Evolutionary conservation across 495 filamentous ascomycete genomes (phyloP).

Genomic region (Penicillium taxi): DNA sequence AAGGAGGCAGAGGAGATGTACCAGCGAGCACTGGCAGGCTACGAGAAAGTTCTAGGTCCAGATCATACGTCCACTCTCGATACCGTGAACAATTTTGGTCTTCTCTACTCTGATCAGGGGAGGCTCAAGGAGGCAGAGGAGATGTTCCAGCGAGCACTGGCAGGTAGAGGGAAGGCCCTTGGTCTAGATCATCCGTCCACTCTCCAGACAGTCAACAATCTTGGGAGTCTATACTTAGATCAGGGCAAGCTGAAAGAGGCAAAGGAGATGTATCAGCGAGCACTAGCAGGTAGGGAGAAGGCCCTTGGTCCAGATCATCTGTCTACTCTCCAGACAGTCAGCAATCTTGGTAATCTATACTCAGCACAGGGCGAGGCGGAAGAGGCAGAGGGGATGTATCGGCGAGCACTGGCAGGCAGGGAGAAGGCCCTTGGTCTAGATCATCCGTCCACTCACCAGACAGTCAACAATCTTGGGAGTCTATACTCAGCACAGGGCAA

Average conservation of each 20-base stretch:
- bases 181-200: slow-evolving; percentile 13
- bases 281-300: slow-evolving; percentile 23
- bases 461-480: slow-evolving; percentile 23
- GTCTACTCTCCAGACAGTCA: slow-evolving; percentile 23
- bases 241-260: slow-evolving; percentile 15
- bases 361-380: slow-evolving; percentile 6
- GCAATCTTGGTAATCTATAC: slow-evolving; percentile 21
- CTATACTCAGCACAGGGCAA: slow-evolving; percentile 23
- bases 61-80: not conserved
- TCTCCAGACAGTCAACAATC: slow-evolving; percentile 5
- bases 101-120: not conserved
- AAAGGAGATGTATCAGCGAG: slow-evolving; percentile 22
- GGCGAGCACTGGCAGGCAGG: slow-evolving; percentile 18
- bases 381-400: slow-evolving; percentile 21
- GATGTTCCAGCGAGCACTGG: not conserved
- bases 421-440: slow-evolving; percentile 24
- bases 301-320: slow-evolving; percentile 18
- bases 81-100: not conserved
- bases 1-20: slow-evolving; percentile 5
- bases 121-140: not conserved
- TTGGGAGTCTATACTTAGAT: slow-evolving; percentile 5
- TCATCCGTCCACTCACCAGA: slow-evolving; percentile 22
- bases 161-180: not conserved
- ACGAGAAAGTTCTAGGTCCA: not conserved
- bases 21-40: not conserved